Conservation (phyloP, 345 rosid species). For the Eucalyptus marginata region DNA sequence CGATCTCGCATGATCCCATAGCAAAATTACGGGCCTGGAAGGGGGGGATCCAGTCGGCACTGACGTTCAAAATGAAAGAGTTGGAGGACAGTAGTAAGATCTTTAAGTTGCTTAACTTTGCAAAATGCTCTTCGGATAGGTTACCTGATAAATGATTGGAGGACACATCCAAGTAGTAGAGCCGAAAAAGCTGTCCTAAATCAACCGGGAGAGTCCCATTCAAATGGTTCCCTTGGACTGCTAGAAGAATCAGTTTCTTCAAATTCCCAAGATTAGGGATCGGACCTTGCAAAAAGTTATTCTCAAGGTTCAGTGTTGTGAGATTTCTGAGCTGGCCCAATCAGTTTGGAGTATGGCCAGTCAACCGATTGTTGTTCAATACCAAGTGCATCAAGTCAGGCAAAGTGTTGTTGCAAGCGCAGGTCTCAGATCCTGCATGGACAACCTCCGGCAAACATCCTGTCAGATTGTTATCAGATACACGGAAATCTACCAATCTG, state of each 20-base stretch:
- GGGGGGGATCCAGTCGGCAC: constrained; percentile 29
- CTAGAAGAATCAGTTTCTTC: constrained; percentile 4
- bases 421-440: background rate
- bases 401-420: constrained; percentile 1
- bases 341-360: constrained; percentile 23
- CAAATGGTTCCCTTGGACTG: background rate
- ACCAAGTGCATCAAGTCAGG: constrained; percentile 12
- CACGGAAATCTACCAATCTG: constrained; percentile 6
- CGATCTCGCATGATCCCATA: constrained; percentile 18
- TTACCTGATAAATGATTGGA: constrained; percentile 14
- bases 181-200: constrained; percentile 17
- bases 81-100: constrained; percentile 10
- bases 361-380: constrained; percentile 9
- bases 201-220: constrained; percentile 26
- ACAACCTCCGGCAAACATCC: constrained; percentile 18
- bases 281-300: constrained; percentile 17
- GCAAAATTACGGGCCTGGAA: constrained; percentile 20
- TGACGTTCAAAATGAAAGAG: constrained; percentile 20
- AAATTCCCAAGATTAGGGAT: constrained; percentile 21
- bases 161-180: constrained; percentile 14
- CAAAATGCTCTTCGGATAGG: constrained; percentile 18
- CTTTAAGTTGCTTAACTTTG: constrained; percentile 9
- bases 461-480: constrained; percentile 20
- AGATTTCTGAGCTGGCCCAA: constrained; percentile 9
- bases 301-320: background rate